Evolutionary conservation across 805 yeast species (phyloP).

Genomic region (Torulaspora maleeae): DNA sequence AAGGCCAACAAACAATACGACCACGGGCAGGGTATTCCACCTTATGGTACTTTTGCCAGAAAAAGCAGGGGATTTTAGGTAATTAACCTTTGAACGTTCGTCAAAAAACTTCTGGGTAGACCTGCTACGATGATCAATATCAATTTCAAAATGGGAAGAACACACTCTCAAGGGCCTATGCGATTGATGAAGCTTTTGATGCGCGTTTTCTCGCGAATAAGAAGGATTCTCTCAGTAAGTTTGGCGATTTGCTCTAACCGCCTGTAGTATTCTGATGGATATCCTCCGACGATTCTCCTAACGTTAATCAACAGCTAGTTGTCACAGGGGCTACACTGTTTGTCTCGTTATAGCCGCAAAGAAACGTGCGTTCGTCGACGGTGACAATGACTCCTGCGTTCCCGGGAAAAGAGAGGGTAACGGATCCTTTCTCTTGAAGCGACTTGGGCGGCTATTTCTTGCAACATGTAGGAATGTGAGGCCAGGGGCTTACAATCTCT

Average conservation of each 20-base stretch:
- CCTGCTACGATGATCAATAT: too few relatives aligned
- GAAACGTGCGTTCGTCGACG: background rate
- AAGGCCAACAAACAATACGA: slow-evolving; percentile 3
- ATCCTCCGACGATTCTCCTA: too few relatives aligned
- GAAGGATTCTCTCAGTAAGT: too few relatives aligned
- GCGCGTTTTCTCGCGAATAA: too few relatives aligned
- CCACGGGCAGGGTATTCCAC: slow-evolving; percentile 4
- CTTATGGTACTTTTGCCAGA: background rate
- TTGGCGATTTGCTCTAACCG: too few relatives aligned
- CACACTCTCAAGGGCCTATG: too few relatives aligned
- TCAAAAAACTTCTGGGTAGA: background rate
- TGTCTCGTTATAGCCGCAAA: background rate
- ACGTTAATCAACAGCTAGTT: background rate
- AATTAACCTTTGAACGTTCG: background rate
- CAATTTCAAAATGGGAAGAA: too few relatives aligned
- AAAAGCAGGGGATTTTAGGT: background rate
- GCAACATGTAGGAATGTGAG: background rate
- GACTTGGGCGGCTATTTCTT: background rate
- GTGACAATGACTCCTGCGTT: background rate
- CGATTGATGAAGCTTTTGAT: too few relatives aligned
- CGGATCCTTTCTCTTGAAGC: background rate
- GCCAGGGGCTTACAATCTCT: background rate
- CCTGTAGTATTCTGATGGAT: too few relatives aligned
- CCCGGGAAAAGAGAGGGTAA: background rate
- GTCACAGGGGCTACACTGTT: background rate